Evolutionary conservation across 2,329 filamentous ascomycete species (phyloP), one percentile per base, ranked within the genome.

Genomic region (Exserohilum rostratum): DNA sequence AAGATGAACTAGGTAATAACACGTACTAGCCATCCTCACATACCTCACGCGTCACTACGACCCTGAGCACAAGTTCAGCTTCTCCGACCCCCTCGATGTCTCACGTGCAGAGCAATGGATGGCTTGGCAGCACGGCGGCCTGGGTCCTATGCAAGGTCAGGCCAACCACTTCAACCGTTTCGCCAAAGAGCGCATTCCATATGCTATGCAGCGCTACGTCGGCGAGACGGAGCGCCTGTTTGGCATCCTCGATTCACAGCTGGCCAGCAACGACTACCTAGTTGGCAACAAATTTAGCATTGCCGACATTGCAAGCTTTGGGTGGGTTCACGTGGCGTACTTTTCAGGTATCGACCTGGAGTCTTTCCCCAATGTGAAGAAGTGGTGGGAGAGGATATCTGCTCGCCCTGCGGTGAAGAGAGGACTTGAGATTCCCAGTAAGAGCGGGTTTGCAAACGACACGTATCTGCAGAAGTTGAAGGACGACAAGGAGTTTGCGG

Each of bases 71-170:
- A 77, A 77, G 40, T 78, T 80, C 60, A 76, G 70, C 53, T 80
- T 80, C 71, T 71, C 68, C 18, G 79, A 83, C 30, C 72, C 77
- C 38, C 74, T 80, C 38, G 78, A 83, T 62, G 57, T 79, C 33
- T 76, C 74, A 6, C 67, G 76, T 34, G 78, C 77, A 35, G 83
- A 86, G 76, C 82, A 85, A 70, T 89, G 86, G 87, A 80, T 87
- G 58, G 82, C 83, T 34, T 89, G 85, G 85, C 78, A 79, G 65
- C 77, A 79, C 49, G 78, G 76, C 12, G 76, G 76, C 15, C 65
- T 78, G 3, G 77, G 74, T 46, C 72, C 73, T 1, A 77, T 78
- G 77, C 78, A 80, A 53, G 77, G 76, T 17, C 69, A 75, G 52
- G 73, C 72, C 15, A 75, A 74, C 61, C 72, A 76, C 50, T 76